A percentile compares a stretch with the other conserved stretches of the same genome.
Evolutionary conservation across 495 filamentous ascomycete species (phyloP).

Genomic region (Aspergillus panamensis): DNA sequence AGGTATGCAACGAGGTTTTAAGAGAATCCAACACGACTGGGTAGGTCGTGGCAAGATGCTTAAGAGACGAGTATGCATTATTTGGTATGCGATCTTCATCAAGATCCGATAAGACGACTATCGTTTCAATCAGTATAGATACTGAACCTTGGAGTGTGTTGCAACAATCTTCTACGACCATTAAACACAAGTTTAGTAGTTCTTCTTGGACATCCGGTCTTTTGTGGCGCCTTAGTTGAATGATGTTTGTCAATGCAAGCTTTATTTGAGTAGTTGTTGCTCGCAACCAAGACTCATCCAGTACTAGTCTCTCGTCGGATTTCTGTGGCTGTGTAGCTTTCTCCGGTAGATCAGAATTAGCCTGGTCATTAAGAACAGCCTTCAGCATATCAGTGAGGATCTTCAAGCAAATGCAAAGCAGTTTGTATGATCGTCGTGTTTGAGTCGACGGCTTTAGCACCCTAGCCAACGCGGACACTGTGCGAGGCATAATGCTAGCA

Average conservation of each 20-base stretch:
- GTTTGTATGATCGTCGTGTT: constrained; percentile 58
- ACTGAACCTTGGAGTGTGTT: constrained; percentile 67
- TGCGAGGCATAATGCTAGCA: constrained; percentile 82
- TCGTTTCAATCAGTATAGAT: constrained; percentile 71
- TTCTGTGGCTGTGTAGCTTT: constrained; percentile 25
- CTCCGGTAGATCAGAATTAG: constrained; percentile 16
- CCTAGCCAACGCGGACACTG: constrained; percentile 76
- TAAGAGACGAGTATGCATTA: constrained; percentile 44
- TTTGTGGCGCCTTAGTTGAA: constrained; percentile 74
- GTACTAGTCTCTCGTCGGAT: constrained; percentile 33
- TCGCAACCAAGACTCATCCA: constrained; percentile 68
- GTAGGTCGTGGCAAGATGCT: constrained; percentile 61
- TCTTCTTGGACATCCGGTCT: constrained; percentile 65
- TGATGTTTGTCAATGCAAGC: constrained; percentile 72
- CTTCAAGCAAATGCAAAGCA: constrained; percentile 60
- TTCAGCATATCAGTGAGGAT: constrained; percentile 57
- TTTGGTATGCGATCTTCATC: constrained; percentile 41
- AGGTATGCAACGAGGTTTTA: constrained; percentile 70
- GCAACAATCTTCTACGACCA: constrained; percentile 72
- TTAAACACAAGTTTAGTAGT: constrained; percentile 65
- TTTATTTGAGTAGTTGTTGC: constrained; percentile 82
- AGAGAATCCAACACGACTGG: constrained; percentile 61
- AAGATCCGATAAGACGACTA: constrained; percentile 65
- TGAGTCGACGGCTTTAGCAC: constrained; percentile 65
- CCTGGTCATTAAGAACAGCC: constrained; percentile 62